Conservation (phyloP, 2,329 filamentous ascomycete species). For the Simplicillium sp. region DNA sequence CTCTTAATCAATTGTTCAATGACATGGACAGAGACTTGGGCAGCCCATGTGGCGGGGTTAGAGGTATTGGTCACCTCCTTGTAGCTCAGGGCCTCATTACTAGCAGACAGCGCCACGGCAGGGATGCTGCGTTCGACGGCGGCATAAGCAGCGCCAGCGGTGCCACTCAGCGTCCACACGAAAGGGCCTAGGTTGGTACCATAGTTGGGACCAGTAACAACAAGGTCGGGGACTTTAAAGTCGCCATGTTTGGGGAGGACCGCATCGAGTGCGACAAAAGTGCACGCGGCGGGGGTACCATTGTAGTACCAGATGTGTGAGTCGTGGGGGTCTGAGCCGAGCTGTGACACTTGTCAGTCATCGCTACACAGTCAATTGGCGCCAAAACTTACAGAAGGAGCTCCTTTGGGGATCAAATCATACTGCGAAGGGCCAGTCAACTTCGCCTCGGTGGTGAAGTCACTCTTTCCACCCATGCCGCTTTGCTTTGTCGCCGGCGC, state of each 20-base stretch:
- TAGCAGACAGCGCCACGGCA: conserved; percentile 37
- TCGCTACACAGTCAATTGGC: not conserved
- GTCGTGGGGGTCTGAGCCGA: conserved; percentile 40
- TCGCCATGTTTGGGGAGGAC: conserved; percentile 39
- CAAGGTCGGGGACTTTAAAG: conserved; percentile 40
- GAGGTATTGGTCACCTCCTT: conserved; percentile 25
- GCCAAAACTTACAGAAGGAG: conserved; percentile 14
- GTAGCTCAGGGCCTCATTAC: conserved; percentile 31
- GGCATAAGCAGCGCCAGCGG: conserved; percentile 33
- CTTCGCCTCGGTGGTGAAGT: conserved; percentile 17
- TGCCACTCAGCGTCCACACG: conserved; percentile 41
- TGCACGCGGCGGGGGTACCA: conserved; percentile 45
- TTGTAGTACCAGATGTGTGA: conserved; percentile 52
- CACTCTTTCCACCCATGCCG: conserved; percentile 17
- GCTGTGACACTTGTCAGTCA: conserved; percentile 7
- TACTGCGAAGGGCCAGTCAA: conserved; percentile 16
- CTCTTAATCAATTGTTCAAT: conserved; percentile 33
- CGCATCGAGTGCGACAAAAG: conserved; percentile 46
- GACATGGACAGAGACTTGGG: conserved; percentile 30
- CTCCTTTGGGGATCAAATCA: conserved; percentile 17
- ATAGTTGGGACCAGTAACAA: conserved; percentile 46
- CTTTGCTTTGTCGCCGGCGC: conserved; percentile 19
- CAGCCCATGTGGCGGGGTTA: conserved; percentile 33
- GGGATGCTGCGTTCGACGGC: conserved; percentile 39
- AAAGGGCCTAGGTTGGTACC: conserved; percentile 45